These are phyloP conservation scores for Cercospora sesami DNA, from an alignment of 2,329 filamentous ascomycete genomes.

Conservation along the genomic window DNA sequence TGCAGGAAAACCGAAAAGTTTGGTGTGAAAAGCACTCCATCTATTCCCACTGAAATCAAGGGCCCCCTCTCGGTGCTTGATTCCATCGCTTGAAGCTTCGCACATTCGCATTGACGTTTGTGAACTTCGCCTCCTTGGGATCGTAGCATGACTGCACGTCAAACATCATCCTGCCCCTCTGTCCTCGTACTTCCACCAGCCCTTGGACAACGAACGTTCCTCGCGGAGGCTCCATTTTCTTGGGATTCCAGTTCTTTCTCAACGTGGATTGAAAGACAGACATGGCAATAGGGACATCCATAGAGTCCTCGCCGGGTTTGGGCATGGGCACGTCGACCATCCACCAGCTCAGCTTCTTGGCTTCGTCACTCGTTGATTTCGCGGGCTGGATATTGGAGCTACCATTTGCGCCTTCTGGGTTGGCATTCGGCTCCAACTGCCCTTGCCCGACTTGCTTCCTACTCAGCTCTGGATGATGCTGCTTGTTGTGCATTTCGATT, in stretches of 20 bases:
- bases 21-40: not conserved
- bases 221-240: conserved; percentile 43
- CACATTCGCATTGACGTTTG: conserved; percentile 35
- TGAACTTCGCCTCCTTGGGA: conserved; percentile 43
- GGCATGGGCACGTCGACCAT: conserved; percentile 31
- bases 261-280: conserved; percentile 33
- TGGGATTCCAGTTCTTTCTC: conserved; percentile 36
- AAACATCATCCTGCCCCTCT: conserved; percentile 44
- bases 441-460: conserved; percentile 25
- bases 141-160: conserved; percentile 51
- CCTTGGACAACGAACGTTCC: conserved; percentile 49
- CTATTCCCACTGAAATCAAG: conserved; percentile 27
- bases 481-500: conserved; percentile 35
- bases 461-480: conserved; percentile 27
- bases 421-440: conserved; percentile 28
- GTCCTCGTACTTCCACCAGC: conserved; percentile 49
- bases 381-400: conserved; percentile 10
- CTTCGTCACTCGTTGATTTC: conserved; percentile 14
- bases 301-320: conserved; percentile 17
- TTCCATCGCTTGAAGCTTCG: conserved; percentile 38
- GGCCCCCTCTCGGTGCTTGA: conserved; percentile 45
- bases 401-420: conserved; percentile 14
- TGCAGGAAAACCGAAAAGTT: conserved; percentile 8
- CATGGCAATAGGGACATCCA: conserved; percentile 36
- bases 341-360: conserved; percentile 29